These are phyloP conservation scores for Cinchona pubescens DNA, from an alignment of 257 asterid genomes.

Conservation along the genomic window DNA sequence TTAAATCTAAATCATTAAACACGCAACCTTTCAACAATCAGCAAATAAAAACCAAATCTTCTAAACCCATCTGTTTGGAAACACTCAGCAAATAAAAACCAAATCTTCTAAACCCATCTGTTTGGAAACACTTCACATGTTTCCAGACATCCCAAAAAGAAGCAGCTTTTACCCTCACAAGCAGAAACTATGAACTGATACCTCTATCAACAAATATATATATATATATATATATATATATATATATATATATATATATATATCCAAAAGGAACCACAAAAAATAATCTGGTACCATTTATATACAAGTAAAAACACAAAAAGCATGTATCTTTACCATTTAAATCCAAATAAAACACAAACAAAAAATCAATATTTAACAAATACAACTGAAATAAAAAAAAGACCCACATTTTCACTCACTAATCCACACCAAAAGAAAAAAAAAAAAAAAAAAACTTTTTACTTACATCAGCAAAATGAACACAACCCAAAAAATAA, in stretches of 20 bases:
- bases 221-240: too few species aligned
- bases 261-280: too few species aligned
- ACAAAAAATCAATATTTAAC: background rate
- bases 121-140: background rate
- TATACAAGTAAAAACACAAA: background rate
- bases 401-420: background rate
- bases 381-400: background rate
- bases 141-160: background rate
- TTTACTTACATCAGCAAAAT: slow-evolving; percentile 1
- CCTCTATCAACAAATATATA: background rate
- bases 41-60: background rate
- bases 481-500: slow-evolving; percentile 2
- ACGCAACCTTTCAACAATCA: background rate
- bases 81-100: background rate
- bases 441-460: background rate
- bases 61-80: background rate
- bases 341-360: background rate
- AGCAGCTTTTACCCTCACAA: background rate
- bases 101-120: background rate
- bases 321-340: background rate
- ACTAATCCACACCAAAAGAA: background rate
- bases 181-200: background rate
- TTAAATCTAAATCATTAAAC: background rate
- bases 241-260: too few species aligned
- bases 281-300: background rate